A percentile compares a stretch with the other conserved stretches of the same genome.
Conservation (phyloP, 805 yeast genomes). For the Zygosaccharomyces bisporus region DNA sequence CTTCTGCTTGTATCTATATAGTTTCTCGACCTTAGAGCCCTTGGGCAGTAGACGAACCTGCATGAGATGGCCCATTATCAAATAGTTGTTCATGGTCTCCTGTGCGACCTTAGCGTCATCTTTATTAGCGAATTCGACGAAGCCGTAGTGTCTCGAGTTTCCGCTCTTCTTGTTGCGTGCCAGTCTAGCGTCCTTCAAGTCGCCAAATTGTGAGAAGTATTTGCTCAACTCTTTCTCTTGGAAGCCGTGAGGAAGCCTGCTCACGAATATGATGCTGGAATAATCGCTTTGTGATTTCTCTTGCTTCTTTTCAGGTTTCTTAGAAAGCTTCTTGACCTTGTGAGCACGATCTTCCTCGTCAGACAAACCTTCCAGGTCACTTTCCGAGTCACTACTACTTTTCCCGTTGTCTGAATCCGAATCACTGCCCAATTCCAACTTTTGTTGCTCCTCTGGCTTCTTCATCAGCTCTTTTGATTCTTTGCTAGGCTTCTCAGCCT, state of each 20-base stretch:
- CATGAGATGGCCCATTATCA: slow-evolving; percentile 81
- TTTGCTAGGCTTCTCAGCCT: slow-evolving; percentile 5
- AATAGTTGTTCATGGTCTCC: slow-evolving; percentile 94
- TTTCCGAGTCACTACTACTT: slow-evolving; percentile 17
- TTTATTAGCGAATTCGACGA: slow-evolving; percentile 69
- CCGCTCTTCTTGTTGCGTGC: slow-evolving; percentile 91
- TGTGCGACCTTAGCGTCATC: slow-evolving; percentile 86
- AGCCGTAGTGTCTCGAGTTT: slow-evolving; percentile 85
- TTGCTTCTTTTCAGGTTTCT: slow-evolving; percentile 22
- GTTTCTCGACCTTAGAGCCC: slow-evolving; percentile 44
- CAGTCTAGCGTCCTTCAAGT: slow-evolving; percentile 67
- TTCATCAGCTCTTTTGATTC: slow-evolving; percentile 12
- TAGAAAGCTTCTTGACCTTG: slow-evolving; percentile 31
- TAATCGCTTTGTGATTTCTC: slow-evolving; percentile 29
- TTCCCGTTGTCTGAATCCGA: slow-evolving; percentile 28
- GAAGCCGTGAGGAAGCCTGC: slow-evolving; percentile 90
- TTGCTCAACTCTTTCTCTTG: slow-evolving; percentile 70
- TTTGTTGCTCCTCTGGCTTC: slow-evolving; percentile 17
- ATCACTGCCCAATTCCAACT: slow-evolving; percentile 23
- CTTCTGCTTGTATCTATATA: slow-evolving; percentile 36
- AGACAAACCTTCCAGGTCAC: slow-evolving; percentile 33
- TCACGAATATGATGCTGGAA: slow-evolving; percentile 77
- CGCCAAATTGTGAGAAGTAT: slow-evolving; percentile 91
- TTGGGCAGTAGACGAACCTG: slow-evolving; percentile 54
- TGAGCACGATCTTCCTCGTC: slow-evolving; percentile 34